These are phyloP conservation scores for Hippophae gyantsensis DNA, from an alignment of 306 rosid species.

Conservation along the genomic window DNA sequence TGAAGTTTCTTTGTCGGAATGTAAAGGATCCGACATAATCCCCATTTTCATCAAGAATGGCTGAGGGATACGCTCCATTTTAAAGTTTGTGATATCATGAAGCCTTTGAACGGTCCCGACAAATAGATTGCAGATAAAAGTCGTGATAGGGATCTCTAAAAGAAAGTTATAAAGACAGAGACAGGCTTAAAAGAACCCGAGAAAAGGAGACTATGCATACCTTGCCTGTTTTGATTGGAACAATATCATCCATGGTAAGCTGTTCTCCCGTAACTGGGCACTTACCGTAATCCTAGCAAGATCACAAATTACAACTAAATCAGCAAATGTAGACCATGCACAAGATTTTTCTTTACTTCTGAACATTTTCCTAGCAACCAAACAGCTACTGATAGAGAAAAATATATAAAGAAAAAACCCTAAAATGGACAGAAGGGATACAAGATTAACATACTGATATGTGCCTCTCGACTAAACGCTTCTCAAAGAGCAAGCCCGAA, in stretches of 20 bases:
- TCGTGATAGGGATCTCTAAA: neutral
- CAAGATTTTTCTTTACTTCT: neutral
- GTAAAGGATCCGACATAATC: neutral
- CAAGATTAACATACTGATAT: slow-evolving; percentile 37
- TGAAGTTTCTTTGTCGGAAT: neutral
- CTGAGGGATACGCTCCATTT: too few relatives aligned
- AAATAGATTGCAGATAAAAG: neutral
- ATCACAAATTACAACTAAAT: slow-evolving; percentile 9
- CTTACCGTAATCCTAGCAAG: slow-evolving; percentile 78
- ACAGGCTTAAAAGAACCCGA: neutral
- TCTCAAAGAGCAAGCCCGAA: slow-evolving; percentile 83
- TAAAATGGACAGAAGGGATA: neutral
- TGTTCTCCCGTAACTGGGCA: slow-evolving; percentile 90
- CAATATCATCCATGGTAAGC: slow-evolving; percentile 64
- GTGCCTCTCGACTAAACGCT: slow-evolving; percentile 81
- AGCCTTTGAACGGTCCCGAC: neutral
- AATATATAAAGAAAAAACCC: slow-evolving; percentile 11
- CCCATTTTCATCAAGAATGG: too few relatives aligned
- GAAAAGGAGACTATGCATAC: slow-evolving; percentile 26
- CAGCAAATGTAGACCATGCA: neutral
- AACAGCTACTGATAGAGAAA: neutral
- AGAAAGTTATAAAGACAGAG: neutral
- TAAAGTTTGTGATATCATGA: neutral
- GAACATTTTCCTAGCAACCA: slow-evolving; percentile 6
- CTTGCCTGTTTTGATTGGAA: slow-evolving; percentile 86